Conservation (phyloP, 352 stramenopile species). For the Phytopythium delawarense region DNA sequence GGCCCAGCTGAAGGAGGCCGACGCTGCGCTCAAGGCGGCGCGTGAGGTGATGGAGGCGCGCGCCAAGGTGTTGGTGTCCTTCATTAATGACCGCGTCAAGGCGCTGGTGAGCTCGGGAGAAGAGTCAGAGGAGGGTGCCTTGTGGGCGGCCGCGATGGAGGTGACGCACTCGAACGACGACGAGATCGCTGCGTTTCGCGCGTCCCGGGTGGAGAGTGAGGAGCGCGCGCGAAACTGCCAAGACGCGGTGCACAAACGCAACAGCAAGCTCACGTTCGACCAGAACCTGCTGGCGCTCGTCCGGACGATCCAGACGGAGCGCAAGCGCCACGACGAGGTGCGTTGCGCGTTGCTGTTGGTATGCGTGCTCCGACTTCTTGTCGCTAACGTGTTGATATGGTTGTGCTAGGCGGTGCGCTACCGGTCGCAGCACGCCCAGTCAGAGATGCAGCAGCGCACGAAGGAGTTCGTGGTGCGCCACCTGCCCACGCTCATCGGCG, state of each 20-base stretch:
- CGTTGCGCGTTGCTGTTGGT: neutral
- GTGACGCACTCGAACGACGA: slow-evolving; percentile 30
- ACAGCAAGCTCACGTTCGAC: slow-evolving; percentile 27
- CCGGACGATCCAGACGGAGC: slow-evolving; percentile 17
- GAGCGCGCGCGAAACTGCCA: slow-evolving; percentile 14
- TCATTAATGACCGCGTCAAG: slow-evolving; percentile 19
- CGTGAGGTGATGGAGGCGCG: slow-evolving; percentile 25
- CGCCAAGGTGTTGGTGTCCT: slow-evolving; percentile 27
- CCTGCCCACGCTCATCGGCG: slow-evolving; percentile 39
- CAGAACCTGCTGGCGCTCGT: slow-evolving; percentile 29
- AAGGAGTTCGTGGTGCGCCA: slow-evolving; percentile 2
- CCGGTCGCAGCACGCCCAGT: slow-evolving; percentile 9
- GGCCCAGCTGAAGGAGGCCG: slow-evolving; percentile 18
- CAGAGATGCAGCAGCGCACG: slow-evolving; percentile 16
- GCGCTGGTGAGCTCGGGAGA: slow-evolving; percentile 19
- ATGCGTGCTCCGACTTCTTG: neutral
- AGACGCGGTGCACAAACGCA: slow-evolving; percentile 13
- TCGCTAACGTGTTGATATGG: neutral
- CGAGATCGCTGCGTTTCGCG: slow-evolving; percentile 28
- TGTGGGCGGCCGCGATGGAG: slow-evolving; percentile 26
- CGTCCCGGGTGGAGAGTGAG: slow-evolving; percentile 21
- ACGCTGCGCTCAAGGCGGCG: slow-evolving; percentile 18
- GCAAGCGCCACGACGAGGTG: slow-evolving; percentile 16
- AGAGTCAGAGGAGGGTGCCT: slow-evolving; percentile 29
- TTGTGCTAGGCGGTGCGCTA: slow-evolving; percentile 19